Percentiles rank a stretch among this genome's conserved stretches.
Conservation (phyloP, 225 moss, liverwort and hornwort genomes). For the Sphagnum tenellum region DNA sequence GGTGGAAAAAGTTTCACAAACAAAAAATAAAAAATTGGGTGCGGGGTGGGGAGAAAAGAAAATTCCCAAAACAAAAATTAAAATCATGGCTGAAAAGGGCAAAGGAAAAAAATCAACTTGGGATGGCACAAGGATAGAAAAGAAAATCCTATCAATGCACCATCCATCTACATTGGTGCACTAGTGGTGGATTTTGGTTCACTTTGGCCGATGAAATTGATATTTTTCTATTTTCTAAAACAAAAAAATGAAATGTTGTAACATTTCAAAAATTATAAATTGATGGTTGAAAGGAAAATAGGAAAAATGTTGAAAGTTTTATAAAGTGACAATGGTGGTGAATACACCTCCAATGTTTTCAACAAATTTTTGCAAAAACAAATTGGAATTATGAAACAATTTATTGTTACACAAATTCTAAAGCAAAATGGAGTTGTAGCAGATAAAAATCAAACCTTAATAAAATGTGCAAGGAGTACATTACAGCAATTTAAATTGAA, state of each 20-base stretch:
- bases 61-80: too few relatives aligned
- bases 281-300: background rate
- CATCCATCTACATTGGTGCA: too few relatives aligned
- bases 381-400: background rate
- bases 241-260: background rate
- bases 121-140: too few relatives aligned
- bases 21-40: too few relatives aligned
- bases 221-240: background rate
- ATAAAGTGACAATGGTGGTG: background rate
- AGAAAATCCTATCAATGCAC: too few relatives aligned
- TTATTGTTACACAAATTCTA: background rate
- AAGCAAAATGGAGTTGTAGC: constrained; percentile 1
- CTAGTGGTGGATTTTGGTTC: too few relatives aligned
- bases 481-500: background rate
- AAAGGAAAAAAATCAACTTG: too few relatives aligned
- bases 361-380: background rate
- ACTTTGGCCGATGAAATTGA: too few relatives aligned
- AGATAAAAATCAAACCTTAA: background rate
- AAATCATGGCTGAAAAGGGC: too few relatives aligned
- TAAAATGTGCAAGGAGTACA: background rate
- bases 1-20: too few relatives aligned
- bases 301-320: background rate
- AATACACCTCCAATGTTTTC: background rate
- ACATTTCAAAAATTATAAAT: background rate
- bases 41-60: too few relatives aligned